phyloP scores from a whole-genome alignment of 2,329 filamentous ascomycete species.

The Lachnellula occidentalis region DNA sequence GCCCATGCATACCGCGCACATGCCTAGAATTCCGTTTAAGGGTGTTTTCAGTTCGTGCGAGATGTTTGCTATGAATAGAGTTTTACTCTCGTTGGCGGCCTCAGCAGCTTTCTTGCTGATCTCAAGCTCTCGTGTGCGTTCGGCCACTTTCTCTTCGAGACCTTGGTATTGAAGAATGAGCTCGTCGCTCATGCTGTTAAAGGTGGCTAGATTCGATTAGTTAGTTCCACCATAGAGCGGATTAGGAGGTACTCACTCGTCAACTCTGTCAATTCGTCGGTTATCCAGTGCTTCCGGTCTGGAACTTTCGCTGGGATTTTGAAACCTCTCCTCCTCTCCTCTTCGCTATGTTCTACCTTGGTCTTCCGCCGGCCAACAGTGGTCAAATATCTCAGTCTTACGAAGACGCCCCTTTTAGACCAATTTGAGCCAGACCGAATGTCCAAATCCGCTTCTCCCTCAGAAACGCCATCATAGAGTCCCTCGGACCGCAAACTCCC shows the following conservation, averaged over 20 bases:
- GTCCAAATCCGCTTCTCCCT: constrained; percentile 23
- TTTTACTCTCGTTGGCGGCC: constrained; percentile 95
- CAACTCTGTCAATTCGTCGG: constrained; percentile 74
- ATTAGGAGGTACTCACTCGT: constrained; percentile 15
- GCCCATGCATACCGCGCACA: constrained; percentile 90
- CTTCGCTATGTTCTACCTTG: constrained; percentile 37
- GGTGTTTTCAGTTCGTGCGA: constrained; percentile 85
- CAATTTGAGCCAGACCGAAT: constrained; percentile 21
- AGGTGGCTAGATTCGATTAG: constrained; percentile 60
- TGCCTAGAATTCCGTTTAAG: constrained; percentile 89
- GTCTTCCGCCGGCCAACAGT: constrained; percentile 21
- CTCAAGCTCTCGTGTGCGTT: constrained; percentile 78
- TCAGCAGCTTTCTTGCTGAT: constrained; percentile 88
- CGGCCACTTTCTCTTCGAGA: constrained; percentile 76
- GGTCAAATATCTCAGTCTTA: constrained; percentile 25
- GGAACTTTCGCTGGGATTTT: constrained; percentile 81
- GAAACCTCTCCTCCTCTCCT: constrained; percentile 45
- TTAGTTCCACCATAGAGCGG: not conserved
- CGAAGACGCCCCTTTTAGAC: constrained; percentile 30
- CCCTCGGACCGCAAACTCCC: constrained; percentile 25
- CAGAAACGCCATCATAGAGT: constrained; percentile 19
- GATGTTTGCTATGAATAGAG: constrained; percentile 94
- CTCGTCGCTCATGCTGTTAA: constrained; percentile 93
- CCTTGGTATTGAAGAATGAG: constrained; percentile 79
- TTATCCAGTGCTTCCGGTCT: constrained; percentile 67